Evolutionary conservation across 2,329 filamentous ascomycete species (phyloP).

Genomic region (Tolypocladium endophyticum): DNA sequence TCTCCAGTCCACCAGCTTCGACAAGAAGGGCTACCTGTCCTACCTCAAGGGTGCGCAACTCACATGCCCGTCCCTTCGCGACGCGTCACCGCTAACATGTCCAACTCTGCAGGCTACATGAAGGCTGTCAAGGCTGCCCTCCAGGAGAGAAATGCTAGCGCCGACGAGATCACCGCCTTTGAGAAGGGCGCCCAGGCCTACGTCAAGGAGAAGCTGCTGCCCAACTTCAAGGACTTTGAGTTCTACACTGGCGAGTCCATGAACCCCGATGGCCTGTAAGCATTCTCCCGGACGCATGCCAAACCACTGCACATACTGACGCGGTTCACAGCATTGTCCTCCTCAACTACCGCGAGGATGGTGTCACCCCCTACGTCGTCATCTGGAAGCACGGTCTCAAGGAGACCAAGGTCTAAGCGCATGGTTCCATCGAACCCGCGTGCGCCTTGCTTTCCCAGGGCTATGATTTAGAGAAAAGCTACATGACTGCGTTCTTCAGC

Average conservation of each 20-base stretch:
- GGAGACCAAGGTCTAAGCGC: slow-evolving; percentile 78
- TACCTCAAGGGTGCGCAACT: slow-evolving; percentile 70
- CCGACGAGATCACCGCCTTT: slow-evolving; percentile 65
- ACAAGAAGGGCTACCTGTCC: slow-evolving; percentile 76
- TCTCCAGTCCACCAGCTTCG: slow-evolving; percentile 64
- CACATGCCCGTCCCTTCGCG: background rate
- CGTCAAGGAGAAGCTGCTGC: slow-evolving; percentile 71
- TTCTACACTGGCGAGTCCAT: slow-evolving; percentile 88
- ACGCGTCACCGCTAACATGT: background rate
- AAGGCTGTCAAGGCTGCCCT: slow-evolving; percentile 72
- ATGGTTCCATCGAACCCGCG: background rate
- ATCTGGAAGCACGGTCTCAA: slow-evolving; percentile 92
- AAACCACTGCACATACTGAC: slow-evolving; percentile 3
- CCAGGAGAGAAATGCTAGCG: slow-evolving; percentile 48
- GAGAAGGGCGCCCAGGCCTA: slow-evolving; percentile 63
- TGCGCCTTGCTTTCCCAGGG: slow-evolving; percentile 2
- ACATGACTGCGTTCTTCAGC: slow-evolving; percentile 1
- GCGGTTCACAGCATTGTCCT: slow-evolving; percentile 58
- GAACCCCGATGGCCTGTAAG: slow-evolving; percentile 89
- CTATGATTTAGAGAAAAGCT: slow-evolving; percentile 3
- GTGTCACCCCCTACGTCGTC: slow-evolving; percentile 77
- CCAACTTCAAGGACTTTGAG: slow-evolving; percentile 92
- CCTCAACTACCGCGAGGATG: slow-evolving; percentile 96
- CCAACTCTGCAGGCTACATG: slow-evolving; percentile 59
- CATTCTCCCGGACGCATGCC: slow-evolving; percentile 11